Evolutionary conservation across 1,139 yeast genomes (phyloP).

Genomic region (Geotrichum klebahnii): DNA sequence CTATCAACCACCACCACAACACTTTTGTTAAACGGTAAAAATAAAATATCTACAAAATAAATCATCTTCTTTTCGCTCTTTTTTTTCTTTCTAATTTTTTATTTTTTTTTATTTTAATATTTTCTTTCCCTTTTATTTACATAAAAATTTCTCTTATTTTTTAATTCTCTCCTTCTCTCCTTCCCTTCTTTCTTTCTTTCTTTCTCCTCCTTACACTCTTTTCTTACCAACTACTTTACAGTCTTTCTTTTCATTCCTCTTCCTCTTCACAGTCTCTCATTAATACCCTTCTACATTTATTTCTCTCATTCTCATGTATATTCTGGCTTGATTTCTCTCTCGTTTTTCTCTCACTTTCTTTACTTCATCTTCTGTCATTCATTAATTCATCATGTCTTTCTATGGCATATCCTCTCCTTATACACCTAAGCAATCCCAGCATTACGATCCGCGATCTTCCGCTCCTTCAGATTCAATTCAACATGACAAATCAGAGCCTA

Average conservation of each 20-base stretch:
- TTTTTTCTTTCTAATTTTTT: not conserved
- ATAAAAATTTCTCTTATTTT: not conserved
- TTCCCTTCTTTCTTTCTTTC: conserved; percentile 1
- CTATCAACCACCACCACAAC: too few species aligned
- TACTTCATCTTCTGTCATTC: not conserved
- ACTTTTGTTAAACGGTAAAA: too few species aligned
- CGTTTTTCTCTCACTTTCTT: conserved; percentile 4
- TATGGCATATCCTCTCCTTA: conserved; percentile 12
- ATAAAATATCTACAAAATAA: too few species aligned
- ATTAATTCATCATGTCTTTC: conserved; percentile 11
- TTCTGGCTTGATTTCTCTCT: too few species aligned
- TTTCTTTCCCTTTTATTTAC: not conserved
- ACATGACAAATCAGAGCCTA: not conserved
- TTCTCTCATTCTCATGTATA: too few species aligned
- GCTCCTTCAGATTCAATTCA: conserved; percentile 1
- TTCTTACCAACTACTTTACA: not conserved
- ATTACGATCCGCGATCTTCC: not conserved
- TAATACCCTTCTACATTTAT: too few species aligned
- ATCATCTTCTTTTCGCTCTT: not conserved
- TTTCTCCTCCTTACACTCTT: conserved; percentile 4
- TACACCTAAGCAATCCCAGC: conserved; percentile 13
- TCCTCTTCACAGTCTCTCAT: not conserved
- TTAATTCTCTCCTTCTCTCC: not conserved
- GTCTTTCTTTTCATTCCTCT: not conserved
- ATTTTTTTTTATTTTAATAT: not conserved